These are phyloP conservation scores for Trichaptum fuscoviolaceum DNA, from an alignment of 768 basidiomycete species.

Conservation along the genomic window DNA sequence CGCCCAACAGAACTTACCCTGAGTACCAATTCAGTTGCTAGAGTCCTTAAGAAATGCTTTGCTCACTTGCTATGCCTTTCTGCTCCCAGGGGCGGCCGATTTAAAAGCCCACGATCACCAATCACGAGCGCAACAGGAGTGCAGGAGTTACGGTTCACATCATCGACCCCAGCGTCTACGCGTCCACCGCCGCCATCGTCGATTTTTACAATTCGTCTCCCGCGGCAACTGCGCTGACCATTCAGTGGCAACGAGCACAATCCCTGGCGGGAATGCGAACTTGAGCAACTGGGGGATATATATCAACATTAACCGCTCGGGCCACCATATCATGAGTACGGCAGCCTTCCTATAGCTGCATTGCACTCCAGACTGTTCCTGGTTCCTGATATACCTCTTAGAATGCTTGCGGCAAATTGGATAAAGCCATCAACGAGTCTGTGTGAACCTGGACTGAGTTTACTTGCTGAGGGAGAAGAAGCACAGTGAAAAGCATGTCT, in stretches of 20 bases:
- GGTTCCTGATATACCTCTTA: no score
- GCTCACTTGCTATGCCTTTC: slow-evolving; percentile 9
- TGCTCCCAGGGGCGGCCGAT: slow-evolving; percentile 64
- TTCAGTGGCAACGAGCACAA: slow-evolving; percentile 93
- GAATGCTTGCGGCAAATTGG: no score
- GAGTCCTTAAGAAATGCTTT: slow-evolving; percentile 13
- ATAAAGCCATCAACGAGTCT: no score
- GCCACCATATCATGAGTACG: background rate
- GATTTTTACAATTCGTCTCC: slow-evolving; percentile 94
- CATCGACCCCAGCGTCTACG: slow-evolving; percentile 87
- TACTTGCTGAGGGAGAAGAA: no score
- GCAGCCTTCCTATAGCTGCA: no score
- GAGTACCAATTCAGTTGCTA: slow-evolving; percentile 51
- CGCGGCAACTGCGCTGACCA: slow-evolving; percentile 79
- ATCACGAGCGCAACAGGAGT: slow-evolving; percentile 64
- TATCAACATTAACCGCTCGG: slow-evolving; percentile 91
- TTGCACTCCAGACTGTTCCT: no score
- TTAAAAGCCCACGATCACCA: slow-evolving; percentile 73
- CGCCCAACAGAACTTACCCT: slow-evolving; percentile 48
- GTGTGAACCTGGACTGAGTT: no score
- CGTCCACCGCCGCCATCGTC: slow-evolving; percentile 89
- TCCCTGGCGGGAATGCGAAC: slow-evolving; percentile 76
- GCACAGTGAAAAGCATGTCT: no score
- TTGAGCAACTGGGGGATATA: slow-evolving; percentile 91
- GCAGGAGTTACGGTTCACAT: slow-evolving; percentile 91